Conservation (phyloP, 164 flowering plant species). For the Annona squamosa region DNA sequence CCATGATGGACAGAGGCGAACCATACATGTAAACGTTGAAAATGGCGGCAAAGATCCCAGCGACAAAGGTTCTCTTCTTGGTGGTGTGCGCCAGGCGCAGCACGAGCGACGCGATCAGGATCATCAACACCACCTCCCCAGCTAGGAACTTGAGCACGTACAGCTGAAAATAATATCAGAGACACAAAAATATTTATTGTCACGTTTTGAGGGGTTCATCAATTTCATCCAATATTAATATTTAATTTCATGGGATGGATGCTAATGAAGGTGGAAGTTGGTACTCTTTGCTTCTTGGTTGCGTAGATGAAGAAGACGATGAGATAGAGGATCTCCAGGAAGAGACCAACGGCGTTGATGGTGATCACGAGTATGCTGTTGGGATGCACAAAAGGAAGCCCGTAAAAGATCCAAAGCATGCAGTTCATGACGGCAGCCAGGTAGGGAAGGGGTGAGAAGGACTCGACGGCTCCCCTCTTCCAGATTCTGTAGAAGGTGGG, state of each 20-base stretch:
- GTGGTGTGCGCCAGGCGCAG: conserved; percentile 21
- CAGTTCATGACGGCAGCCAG: conserved; percentile 34
- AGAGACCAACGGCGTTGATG: conserved; percentile 31
- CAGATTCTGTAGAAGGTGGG: conserved; percentile 30
- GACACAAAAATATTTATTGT: no score
- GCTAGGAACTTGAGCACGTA: conserved; percentile 10
- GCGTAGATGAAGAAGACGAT: conserved; percentile 19
- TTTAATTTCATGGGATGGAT: no score
- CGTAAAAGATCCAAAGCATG: conserved; percentile 36
- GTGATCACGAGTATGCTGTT: conserved; percentile 37
- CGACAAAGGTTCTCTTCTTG: conserved; percentile 29
- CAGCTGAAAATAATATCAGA: conserved; percentile 17
- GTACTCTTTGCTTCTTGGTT: conserved; percentile 31
- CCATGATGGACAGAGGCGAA: conserved; percentile 40
- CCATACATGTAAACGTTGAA: conserved; percentile 54
- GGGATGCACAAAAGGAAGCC: conserved; percentile 39
- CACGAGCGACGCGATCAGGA: conserved; percentile 14
- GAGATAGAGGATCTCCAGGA: conserved; percentile 25
- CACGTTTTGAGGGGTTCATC: no score
- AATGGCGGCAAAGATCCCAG: conserved; percentile 45
- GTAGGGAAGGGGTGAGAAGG: conserved; percentile 34
- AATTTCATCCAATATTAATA: no score
- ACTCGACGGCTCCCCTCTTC: conserved; percentile 27
- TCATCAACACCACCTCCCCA: conserved; percentile 23
- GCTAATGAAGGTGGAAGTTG: background rate